phyloP scores from a whole-genome alignment of 164 flowering plant genomes.

The Euptelea pleiosperma region DNA sequence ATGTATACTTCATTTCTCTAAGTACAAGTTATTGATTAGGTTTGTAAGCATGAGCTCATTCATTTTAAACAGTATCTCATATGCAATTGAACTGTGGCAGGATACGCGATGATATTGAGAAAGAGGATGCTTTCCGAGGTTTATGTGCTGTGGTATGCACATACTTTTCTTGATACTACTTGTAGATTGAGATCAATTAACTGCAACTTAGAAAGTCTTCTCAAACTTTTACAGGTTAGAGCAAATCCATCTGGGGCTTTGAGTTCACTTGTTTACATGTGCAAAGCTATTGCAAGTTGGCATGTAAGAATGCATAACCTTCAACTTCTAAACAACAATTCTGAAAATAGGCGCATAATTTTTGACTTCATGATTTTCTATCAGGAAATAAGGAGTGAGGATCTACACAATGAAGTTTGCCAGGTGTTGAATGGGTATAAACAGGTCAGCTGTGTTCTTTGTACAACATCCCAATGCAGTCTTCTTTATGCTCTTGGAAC shows the following conservation, averaged over 20 bases:
- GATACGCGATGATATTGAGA: slow-evolving; percentile 97
- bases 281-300: slow-evolving; percentile 98
- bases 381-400: slow-evolving; percentile 95
- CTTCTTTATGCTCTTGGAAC: not conserved
- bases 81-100: slow-evolving; percentile 38
- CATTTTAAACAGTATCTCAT: not conserved
- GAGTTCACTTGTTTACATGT: slow-evolving; percentile 75
- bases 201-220: not conserved
- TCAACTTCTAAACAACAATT: not conserved
- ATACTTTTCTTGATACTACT: not conserved
- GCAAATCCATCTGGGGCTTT: slow-evolving; percentile 91
- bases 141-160: slow-evolving; percentile 86
- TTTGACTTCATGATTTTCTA: slow-evolving; percentile 4
- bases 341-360: not conserved
- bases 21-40: too few relatives aligned
- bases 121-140: slow-evolving; percentile 98
- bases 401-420: slow-evolving; percentile 84
- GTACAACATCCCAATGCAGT: not conserved
- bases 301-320: slow-evolving; percentile 56
- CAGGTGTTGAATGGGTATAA: slow-evolving; percentile 93
- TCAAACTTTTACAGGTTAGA: slow-evolving; percentile 55
- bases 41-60: too few relatives aligned
- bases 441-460: slow-evolving; percentile 49
- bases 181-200: not conserved
- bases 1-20: too few relatives aligned